Percentiles rank a stretch among this genome's conserved stretches.
phyloP scores from a whole-genome alignment of 2,329 filamentous ascomycete genomes.

The Xylaria multiplex region DNA sequence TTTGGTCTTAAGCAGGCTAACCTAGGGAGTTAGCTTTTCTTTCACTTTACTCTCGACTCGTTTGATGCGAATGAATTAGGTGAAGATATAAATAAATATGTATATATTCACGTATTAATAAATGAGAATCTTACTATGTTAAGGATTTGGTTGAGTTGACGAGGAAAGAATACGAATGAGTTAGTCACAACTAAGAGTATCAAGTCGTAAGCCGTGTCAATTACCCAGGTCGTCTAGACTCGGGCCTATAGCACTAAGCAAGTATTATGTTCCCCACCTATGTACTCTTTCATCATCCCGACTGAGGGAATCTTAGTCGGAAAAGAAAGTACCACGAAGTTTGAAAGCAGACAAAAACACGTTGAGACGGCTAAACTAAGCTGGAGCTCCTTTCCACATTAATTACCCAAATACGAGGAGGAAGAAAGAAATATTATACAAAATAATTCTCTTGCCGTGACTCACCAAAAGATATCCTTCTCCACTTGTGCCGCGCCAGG shows the following conservation, averaged over 20 bases:
- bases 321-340: not conserved
- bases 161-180: not conserved
- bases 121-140: too few species aligned
- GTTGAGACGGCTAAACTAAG: too few species aligned
- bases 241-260: not conserved
- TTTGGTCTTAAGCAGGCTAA: too few species aligned
- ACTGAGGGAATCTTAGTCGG: not conserved
- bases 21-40: not conserved
- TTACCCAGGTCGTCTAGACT: too few species aligned
- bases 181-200: too few species aligned
- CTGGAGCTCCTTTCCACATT: too few species aligned
- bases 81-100: too few species aligned
- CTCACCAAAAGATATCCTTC: not conserved
- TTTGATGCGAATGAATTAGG: not conserved
- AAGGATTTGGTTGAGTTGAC: not conserved
- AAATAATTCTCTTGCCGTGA: not conserved
- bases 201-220: too few species aligned
- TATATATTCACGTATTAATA: too few species aligned
- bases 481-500: constrained; percentile 10
- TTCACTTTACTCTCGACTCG: not conserved
- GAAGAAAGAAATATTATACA: not conserved
- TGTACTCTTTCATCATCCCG: constrained; percentile 2
- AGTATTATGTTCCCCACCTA: not conserved
- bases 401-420: too few species aligned
- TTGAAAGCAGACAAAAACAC: not conserved